Base-by-base conservation (phyloP, 106 monocot species). In the Allium cepa region DNA sequence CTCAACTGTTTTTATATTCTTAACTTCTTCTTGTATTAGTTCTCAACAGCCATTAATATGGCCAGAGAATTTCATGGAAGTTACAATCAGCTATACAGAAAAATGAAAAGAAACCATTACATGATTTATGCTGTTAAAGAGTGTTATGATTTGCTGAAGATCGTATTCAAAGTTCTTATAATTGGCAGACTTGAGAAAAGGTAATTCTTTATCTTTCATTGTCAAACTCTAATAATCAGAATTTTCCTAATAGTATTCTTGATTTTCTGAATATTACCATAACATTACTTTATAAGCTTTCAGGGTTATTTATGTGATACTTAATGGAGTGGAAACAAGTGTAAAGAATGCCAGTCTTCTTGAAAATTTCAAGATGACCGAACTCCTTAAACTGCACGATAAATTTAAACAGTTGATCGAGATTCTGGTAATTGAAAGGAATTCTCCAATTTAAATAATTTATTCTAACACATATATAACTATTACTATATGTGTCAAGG, bases 51-150 rank as follows among this genome's bases (percentile, higher is more conserved):
- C 62, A 26, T 90, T 60, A 72, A 85, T 59, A 78, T 90, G 75
- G 69, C 75, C 4, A 77, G 71, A 63, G 78, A 83, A 69, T 85
- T 77, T 78, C 76, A 46, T 46, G 85, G 90, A 16, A 85, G 58
- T 5, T 67, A 70, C 72, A 73, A 75, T 62, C 59, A 71, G 10
- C 82, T 90, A 26, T 64, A 64, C n/a, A 66, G 75, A 66, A 90
- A 83, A 83, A 68, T 90, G 53, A 78, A 63, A 56, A 90, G 80
- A 71, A 85, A 90, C 73, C 46, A 62, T 57, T 90, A 85, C 78
- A 90, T 85, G 90, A 73, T 68, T 28, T 80, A 66, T 83, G 85
- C 90, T 59, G 57, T 85, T 50, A 75, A 75, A 7, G 90, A 90
- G 64, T 90, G 68, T 70, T 90, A 85, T 71, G 59, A 72, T 45